Conservation (phyloP, 2,329 filamentous ascomycete genomes). For the Neopestalotiopsis sp. region DNA sequence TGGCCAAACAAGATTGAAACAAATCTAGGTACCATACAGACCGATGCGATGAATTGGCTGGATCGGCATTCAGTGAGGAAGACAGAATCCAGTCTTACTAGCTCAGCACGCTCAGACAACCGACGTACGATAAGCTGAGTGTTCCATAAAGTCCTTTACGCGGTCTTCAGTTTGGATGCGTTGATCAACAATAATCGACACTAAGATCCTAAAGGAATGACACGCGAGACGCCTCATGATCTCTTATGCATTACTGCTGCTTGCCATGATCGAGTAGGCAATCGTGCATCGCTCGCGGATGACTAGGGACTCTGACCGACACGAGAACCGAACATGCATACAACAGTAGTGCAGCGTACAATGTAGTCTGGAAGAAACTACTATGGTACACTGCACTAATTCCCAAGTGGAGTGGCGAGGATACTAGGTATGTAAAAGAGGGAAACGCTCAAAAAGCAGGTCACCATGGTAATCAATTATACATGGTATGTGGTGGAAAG, state of each 20-base stretch:
- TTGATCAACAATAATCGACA: neutral
- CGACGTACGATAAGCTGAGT: no score
- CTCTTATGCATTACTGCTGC: slow-evolving; percentile 4
- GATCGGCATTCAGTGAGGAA: neutral
- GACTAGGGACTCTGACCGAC: neutral
- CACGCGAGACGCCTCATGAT: slow-evolving; percentile 9
- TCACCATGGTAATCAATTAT: slow-evolving; percentile 5
- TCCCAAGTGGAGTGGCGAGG: neutral
- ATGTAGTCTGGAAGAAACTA: neutral
- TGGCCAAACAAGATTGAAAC: slow-evolving; percentile 4
- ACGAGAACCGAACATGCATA: slow-evolving; percentile 1
- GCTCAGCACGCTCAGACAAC: neutral
- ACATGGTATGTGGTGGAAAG: neutral
- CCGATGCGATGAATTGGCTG: neutral
- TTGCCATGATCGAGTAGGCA: slow-evolving; percentile 6
- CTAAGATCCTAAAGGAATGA: neutral
- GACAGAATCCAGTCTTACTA: neutral
- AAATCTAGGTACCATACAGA: neutral
- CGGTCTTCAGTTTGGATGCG: neutral
- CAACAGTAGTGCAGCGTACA: neutral
- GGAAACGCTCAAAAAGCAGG: neutral
- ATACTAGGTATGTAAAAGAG: neutral
- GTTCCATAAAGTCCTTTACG: neutral
- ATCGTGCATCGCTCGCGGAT: neutral
- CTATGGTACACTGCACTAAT: neutral